A percentile compares a stretch with the other conserved stretches of the same genome.
These are phyloP conservation scores for Solanum hybrid DNA, from an alignment of 305 asterid species.

Conservation along the genomic window DNA sequence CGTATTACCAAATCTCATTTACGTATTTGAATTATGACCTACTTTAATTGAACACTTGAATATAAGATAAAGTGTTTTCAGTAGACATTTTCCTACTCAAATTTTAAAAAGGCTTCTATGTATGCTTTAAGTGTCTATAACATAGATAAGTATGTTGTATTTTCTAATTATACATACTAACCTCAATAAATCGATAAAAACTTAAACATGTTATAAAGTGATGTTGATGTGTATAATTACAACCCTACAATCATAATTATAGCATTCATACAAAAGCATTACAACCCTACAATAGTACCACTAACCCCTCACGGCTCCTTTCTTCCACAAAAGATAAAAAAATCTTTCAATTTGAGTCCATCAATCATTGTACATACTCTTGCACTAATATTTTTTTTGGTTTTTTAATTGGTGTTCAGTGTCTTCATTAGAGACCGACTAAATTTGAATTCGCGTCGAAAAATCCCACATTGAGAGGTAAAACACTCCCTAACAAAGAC, in stretches of 20 bases:
- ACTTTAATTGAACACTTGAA: background rate
- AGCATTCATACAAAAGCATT: background rate
- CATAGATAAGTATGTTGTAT: background rate
- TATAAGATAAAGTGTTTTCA: background rate
- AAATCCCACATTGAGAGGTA: no score
- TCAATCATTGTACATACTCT: background rate
- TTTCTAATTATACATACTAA: background rate
- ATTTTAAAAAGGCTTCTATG: background rate
- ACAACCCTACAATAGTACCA: background rate
- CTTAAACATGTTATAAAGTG: background rate
- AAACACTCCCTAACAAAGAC: accelerated
- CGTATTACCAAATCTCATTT: background rate
- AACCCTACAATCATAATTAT: background rate
- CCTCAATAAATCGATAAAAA: background rate
- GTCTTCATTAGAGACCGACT: background rate
- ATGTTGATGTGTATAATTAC: background rate
- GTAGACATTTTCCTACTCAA: background rate
- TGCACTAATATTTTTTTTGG: background rate
- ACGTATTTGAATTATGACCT: background rate
- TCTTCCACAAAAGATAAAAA: background rate
- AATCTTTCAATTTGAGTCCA: background rate
- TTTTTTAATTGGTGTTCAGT: no score
- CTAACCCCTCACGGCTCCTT: background rate
- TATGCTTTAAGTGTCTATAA: background rate
- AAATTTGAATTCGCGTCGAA: no score